Evolutionary conservation across 352 stramenopile genomes (phyloP), one percentile per base, ranked within the genome.

Genomic region (Pythium brassicae): DNA sequence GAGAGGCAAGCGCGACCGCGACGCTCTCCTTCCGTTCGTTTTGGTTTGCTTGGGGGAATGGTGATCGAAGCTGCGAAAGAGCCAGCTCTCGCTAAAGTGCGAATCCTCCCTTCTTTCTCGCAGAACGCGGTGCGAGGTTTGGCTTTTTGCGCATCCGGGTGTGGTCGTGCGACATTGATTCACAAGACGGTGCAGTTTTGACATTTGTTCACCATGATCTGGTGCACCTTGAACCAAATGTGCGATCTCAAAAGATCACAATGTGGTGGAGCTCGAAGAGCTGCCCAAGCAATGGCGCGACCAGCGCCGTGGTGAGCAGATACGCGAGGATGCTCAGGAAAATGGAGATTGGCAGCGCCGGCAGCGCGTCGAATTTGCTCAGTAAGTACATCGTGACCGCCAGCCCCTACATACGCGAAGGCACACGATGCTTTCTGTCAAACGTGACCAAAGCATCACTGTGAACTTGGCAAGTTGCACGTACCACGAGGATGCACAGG

Each of bases 301-400:
- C 22, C 8, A 81, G 42, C 12, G 50, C 62, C 25, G 69, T 54
- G 10, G 55, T 68, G 55, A 87, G 50, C 20, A 87, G 32, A 32
- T 77, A 89, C 35, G 63, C 52, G 42, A 65, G 40, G 61, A 91
- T 82, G 26, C 84, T 72, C 9, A 92, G 65, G 46, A 98, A 96
- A 48, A 99, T 97, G 12, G 89, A 97, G 60, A 99, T 97, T 1
- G 97, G 96, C 17, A 99, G 71, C 10, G 96, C 95, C 11, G 94
- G 93, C 45, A 99, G 72, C 19, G 95, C 95, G 25, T 98, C 83
- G 60, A 96, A 96, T 15, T 97, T 74, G 23, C 80, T 85, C 15
- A 99, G 69, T 11, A 99, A 68, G 29, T 97, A 79, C 42, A 99
- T 82, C 6, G 97, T 99, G 42, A 76, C 69, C 12, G 74, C 79